Evolutionary conservation across 2,329 filamentous ascomycete genomes (phyloP), one percentile per base, ranked within the genome.

Genomic region (Claviceps spartinae): DNA sequence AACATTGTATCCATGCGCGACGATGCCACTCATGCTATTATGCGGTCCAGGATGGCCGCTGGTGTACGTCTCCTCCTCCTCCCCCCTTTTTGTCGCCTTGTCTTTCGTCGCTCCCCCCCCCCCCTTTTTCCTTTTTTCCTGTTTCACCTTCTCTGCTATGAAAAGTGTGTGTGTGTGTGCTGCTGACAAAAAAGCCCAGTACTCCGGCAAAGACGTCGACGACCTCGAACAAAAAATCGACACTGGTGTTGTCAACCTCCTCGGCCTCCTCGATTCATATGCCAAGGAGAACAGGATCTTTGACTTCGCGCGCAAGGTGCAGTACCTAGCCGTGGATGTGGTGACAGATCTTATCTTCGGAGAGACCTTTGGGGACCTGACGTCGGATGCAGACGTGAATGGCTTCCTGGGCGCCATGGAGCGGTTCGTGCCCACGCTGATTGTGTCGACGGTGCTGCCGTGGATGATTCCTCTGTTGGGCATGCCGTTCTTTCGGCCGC

Each of bases 241-340:
- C 45, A 41, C 41, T 0, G 55, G 55, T 37, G 36, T 60, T 22
- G 9, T 52, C 4, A 51, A 51, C 9, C 52, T 60, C 13, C 41
- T 58, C 4, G 3, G 26, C 3, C 51, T 60, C 3, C 24, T 60
- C 11, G 50, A 55, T 5, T 49, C 38, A 22, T 60, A 60, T 37
- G 51, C 55, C 11, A 30, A 52, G 4, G 36, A 22, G 7, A 49
- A 51, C 16, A 49, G 30, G 22, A 47, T 54, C 4, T 49, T 60
- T 7, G 57, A 60, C 50, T 48, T 60, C 34, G 56, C 53, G 75
- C 49, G 71, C 68, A 75, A 76, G 54, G 67, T 70, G 3, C 73
- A 77, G 43, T 79, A 69, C 63, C 73, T 80, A 51, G 77, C 76
- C 0, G 63, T 81, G 4, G 78, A 81, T 53, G 71, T 78, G 41